A percentile compares a stretch with the other conserved stretches of the same genome.
phyloP scores from a whole-genome alignment of 495 filamentous ascomycete species.

The Rusavskia elegans region DNA sequence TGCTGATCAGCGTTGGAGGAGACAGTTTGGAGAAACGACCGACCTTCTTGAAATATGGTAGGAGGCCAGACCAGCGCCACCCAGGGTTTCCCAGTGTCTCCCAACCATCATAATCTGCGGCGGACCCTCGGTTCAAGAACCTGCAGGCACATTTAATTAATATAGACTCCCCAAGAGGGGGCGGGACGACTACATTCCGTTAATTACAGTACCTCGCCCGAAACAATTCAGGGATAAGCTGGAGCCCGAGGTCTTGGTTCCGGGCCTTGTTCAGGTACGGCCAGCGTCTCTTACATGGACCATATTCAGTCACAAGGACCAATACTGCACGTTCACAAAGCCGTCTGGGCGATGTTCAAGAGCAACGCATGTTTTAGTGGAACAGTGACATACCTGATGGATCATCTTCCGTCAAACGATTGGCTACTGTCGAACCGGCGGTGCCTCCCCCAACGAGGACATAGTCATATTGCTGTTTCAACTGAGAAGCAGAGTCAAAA shows the following conservation, averaged over 20 bases:
- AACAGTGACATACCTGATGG: neutral
- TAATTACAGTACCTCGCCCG: constrained; percentile 13
- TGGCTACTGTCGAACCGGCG: constrained; percentile 30
- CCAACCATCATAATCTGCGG: constrained; percentile 22
- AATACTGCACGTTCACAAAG: constrained; percentile 14
- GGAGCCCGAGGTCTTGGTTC: too few relatives aligned
- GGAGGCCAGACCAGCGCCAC: constrained; percentile 23
- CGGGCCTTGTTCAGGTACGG: neutral
- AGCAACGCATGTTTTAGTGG: neutral
- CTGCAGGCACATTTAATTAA: too few relatives aligned
- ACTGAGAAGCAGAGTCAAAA: neutral
- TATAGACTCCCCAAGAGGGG: too few relatives aligned
- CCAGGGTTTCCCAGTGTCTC: constrained; percentile 21
- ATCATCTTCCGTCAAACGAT: constrained; percentile 24
- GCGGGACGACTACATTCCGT: constrained; percentile 5
- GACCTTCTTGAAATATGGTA: constrained; percentile 25
- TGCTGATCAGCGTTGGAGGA: neutral
- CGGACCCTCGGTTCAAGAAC: constrained; percentile 12
- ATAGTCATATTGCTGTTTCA: constrained; percentile 17
- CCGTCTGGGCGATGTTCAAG: neutral
- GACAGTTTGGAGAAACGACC: neutral
- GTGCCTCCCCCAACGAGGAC: constrained; percentile 27
- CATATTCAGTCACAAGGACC: constrained; percentile 27
- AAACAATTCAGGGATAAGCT: too few relatives aligned
- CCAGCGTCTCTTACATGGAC: constrained; percentile 17